Conservation (phyloP, 345 rosid genomes). For the Excoecaria cochinchinensis region DNA sequence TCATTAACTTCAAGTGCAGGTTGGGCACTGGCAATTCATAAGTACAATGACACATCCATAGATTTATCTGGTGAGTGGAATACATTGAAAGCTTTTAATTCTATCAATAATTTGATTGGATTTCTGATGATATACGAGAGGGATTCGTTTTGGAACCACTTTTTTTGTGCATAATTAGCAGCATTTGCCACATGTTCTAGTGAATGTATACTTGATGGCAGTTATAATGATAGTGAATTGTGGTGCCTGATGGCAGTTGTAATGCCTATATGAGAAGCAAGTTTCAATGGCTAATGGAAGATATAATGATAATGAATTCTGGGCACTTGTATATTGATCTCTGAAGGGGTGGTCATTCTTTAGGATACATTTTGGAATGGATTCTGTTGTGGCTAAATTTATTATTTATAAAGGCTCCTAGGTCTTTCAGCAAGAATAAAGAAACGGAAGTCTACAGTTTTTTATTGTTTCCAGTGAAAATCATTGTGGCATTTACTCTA, state of each 20-base stretch:
- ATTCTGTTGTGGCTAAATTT: neutral
- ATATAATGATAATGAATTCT: neutral
- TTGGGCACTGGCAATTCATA: slow-evolving; percentile 55
- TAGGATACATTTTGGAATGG: neutral
- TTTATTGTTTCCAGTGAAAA: neutral
- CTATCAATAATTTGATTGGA: neutral
- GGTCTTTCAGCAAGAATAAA: neutral
- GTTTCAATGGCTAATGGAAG: neutral
- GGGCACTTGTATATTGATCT: neutral
- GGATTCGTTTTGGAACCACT: neutral
- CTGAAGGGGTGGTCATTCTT: neutral
- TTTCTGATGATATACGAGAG: neutral
- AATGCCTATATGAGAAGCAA: too few species aligned
- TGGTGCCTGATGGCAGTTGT: too few species aligned
- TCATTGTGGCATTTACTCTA: neutral
- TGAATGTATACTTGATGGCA: neutral
- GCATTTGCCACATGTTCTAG: neutral
- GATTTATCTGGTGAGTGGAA: slow-evolving; percentile 71
- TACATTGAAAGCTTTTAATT: slow-evolving; percentile 1
- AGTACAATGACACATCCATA: slow-evolving; percentile 49
- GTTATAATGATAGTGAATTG: neutral
- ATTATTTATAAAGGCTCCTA: neutral
- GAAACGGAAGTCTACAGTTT: neutral
- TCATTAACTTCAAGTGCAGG: slow-evolving; percentile 55
- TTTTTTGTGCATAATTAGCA: slow-evolving; percentile 6